Base-by-base conservation (phyloP, 202 grass and related monocot species). In the Panicum hallii region DNA sequence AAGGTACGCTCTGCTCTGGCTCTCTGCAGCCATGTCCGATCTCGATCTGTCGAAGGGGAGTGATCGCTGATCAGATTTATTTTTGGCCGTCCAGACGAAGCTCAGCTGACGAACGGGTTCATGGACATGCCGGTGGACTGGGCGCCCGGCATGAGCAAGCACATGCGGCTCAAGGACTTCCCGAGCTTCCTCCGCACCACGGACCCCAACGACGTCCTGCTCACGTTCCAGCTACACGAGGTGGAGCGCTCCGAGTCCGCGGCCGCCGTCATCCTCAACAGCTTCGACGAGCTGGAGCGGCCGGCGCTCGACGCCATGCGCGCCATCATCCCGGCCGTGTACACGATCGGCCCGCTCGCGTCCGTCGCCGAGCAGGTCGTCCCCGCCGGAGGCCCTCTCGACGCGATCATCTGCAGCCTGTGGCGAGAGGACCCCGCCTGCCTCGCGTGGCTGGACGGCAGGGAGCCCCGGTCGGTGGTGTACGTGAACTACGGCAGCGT, bases 401-500 rank as follows among this genome's bases (percentile, higher is more conserved):
- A 26, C 17, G 76, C 85, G 3, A 9, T 88, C 6, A 74, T 17
- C 11, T 58, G 82, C 14, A 90, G n/a, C 74, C 81, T 95, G 1
- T 92, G 83, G 85, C 74, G 23, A 4, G 90, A 92, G 28, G 88
- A 90, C 43, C 7, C 43, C 3, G 22, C 38, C 4, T 92, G 78
- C 44, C 55, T 90, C 9, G 73, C 76, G 54, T 94, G 93, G 93
- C 85, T 94, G 2, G 57, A 88, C 1, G 23, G 58, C 4, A 91
- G 77, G 64, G 6, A 45, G 13, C 50, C 85, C 14, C 48, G 60
- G 6, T 90, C 85, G 4, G 91, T 90, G 17, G 87, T 93, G 41
- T 93, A 88, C 68, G 81, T 90, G 7, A 93, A 87, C 88, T 93
- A 63, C 30, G 88, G 85, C 11, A 93, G 89, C 87, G 67, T 94